phyloP scores from a whole-genome alignment of 306 rosid species.

The Cyclanthera cordifolia region DNA sequence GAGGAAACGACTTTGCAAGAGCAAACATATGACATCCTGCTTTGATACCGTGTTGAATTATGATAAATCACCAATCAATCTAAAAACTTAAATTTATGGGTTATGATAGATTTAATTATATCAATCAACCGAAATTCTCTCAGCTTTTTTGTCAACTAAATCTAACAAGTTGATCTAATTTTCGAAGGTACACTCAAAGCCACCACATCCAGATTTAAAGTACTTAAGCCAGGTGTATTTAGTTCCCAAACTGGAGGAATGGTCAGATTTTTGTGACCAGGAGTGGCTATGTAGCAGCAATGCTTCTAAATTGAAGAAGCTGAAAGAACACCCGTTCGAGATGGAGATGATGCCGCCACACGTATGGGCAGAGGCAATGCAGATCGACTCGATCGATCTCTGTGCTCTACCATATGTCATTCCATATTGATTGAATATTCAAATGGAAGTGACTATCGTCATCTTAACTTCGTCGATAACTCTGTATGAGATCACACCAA shows the following conservation, averaged over 20 bases:
- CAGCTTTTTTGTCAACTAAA: conserved; percentile 17
- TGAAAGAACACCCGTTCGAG: conserved; percentile 24
- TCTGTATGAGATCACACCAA: neutral
- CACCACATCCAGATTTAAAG: conserved; percentile 71
- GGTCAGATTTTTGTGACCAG: conserved; percentile 42
- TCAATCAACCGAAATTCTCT: too few relatives aligned
- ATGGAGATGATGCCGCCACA: conserved; percentile 25
- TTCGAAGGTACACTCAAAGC: conserved; percentile 30
- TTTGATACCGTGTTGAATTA: too few relatives aligned
- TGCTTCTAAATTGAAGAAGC: conserved; percentile 28
- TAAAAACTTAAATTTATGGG: too few relatives aligned
- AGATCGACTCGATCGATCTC: conserved; percentile 47
- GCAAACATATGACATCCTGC: too few relatives aligned
- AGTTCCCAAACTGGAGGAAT: conserved; percentile 51
- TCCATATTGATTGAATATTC: conserved; percentile 44
- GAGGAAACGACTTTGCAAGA: too few relatives aligned
- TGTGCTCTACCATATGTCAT: conserved; percentile 78
- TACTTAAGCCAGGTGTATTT: conserved; percentile 45
- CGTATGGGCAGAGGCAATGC: conserved; percentile 85
- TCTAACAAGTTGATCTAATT: conserved; percentile 23
- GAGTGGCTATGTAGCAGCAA: conserved; percentile 61
- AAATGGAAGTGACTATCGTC: neutral
- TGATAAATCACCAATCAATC: too few relatives aligned
- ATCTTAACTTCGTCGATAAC: neutral
- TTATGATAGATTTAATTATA: too few relatives aligned